Percentiles rank a stretch among this genome's conserved stretches.
Conservation (phyloP, 306 rosid species). For the Prunus mume region DNA sequence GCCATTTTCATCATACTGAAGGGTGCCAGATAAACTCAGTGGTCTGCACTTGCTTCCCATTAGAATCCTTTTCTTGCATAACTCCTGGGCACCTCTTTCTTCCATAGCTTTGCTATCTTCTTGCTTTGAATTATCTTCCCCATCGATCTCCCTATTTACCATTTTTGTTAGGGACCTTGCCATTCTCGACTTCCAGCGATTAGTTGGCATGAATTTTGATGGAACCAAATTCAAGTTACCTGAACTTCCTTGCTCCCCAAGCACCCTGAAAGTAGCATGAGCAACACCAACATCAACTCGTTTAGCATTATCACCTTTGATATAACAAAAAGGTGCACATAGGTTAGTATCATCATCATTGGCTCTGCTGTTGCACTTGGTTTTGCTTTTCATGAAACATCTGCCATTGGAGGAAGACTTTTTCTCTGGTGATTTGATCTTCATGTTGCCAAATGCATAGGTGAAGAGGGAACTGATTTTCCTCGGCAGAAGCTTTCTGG, state of each 20-base stretch:
- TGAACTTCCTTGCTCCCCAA: conserved; percentile 22
- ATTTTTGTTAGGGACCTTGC: conserved; percentile 22
- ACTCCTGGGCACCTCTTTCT: conserved; percentile 2
- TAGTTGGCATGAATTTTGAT: conserved; percentile 2
- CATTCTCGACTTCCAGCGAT: background rate
- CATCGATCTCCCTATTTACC: background rate
- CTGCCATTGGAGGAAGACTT: background rate
- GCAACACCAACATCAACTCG: background rate
- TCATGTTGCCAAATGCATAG: conserved; percentile 18
- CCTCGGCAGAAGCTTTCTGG: conserved; percentile 3
- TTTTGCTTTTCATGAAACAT: background rate
- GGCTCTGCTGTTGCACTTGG: background rate
- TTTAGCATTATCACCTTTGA: background rate
- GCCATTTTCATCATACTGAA: conserved; percentile 33
- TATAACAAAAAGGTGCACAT: background rate
- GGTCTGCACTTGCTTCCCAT: conserved; percentile 73
- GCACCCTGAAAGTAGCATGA: background rate
- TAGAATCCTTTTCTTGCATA: conserved; percentile 73
- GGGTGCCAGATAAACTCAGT: conserved; percentile 38
- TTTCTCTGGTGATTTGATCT: background rate
- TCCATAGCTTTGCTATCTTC: too few relatives aligned
- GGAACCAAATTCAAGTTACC: conserved; percentile 25
- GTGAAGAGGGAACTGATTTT: conserved; percentile 20
- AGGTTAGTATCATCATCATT: background rate
- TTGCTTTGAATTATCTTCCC: background rate